Percentiles rank a stretch among this genome's conserved stretches.
These are phyloP conservation scores for Tagetes patula DNA, from an alignment of 129 eudicot genomes.

Conservation along the genomic window DNA sequence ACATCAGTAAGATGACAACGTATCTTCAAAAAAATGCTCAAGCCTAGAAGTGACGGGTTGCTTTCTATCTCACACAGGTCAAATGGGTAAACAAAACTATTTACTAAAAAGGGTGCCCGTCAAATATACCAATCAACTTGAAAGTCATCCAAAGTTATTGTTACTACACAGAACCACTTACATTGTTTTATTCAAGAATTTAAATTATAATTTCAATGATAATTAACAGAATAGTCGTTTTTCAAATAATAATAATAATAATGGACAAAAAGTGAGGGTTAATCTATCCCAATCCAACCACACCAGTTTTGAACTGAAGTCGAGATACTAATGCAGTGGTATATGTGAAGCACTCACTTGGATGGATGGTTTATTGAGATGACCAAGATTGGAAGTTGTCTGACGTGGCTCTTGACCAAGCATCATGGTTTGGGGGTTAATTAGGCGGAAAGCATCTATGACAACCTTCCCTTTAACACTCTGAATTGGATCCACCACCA, in stretches of 20 bases:
- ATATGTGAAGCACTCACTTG: slow-evolving; percentile 41
- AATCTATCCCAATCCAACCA: neutral
- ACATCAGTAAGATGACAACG: slow-evolving; percentile 5
- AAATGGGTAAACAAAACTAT: neutral
- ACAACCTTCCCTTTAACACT: slow-evolving; percentile 95
- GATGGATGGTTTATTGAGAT: slow-evolving; percentile 90
- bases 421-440: slow-evolving; percentile 96
- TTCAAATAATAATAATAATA: neutral
- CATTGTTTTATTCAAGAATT: neutral
- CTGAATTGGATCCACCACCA: slow-evolving; percentile 94
- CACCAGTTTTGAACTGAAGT: neutral
- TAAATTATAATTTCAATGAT: neutral
- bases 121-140: neutral
- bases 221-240: neutral
- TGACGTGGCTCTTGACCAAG: slow-evolving; percentile 96
- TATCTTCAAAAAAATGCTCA: neutral
- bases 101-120: neutral
- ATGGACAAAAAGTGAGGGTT: neutral
- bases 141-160: neutral
- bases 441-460: slow-evolving; percentile 81
- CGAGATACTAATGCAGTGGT: neutral
- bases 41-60: neutral
- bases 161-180: neutral
- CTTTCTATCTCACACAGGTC: neutral
- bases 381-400: slow-evolving; percentile 90